Base-by-base conservation (phyloP, 2,329 filamentous ascomycete species). In the Trichoderma guizhouense region DNA sequence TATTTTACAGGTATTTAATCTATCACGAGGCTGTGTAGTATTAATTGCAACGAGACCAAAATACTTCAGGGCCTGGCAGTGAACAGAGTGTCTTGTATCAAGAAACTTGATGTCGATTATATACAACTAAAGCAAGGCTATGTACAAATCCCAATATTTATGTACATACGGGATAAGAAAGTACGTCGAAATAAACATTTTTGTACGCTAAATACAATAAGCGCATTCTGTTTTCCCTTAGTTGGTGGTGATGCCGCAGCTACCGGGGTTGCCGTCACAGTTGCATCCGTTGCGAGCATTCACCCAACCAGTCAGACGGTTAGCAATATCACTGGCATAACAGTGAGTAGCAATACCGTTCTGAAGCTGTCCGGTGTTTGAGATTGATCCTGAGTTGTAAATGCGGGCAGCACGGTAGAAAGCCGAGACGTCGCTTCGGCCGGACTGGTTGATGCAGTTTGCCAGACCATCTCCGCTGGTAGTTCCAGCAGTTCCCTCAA, bases 401-500 rank as follows among this genome's bases (percentile, higher is more conserved):
- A 74, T 73, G 36, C 75, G 74, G 24, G 74, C 75, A 30, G 73
- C 74, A 26, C 72, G 73, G 58, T 76, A 76, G 43, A 65, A 71
- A 15, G 68, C 70, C 2, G 73, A 73, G n/a, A 65, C 69, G n/a
- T 69, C 72, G 9, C 15, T 32, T 11, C 36, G 28, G 21, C 71
- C 71, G 11, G 71, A 55, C 28, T 72, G 47, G 43, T 72, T 69
- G 39, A 73, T 65, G 47, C 55, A 72, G 47, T 73, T 66, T 4
- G 64, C 57, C 11, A 87, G 78, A 1, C 84, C 85, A 32, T 83
- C 82, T 5, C 83, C 83, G 26, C 77, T 75, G 8, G 77, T 71
- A 11, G 84, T 84, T 30, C 85, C 84, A 7, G 76, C 76, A 3
- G 81, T 79, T 24, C 85, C 86, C 47, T 87, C 85, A 6, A 75